Conservation (phyloP, 2,329 filamentous ascomycete species). For the Coniochaeta sp. region DNA sequence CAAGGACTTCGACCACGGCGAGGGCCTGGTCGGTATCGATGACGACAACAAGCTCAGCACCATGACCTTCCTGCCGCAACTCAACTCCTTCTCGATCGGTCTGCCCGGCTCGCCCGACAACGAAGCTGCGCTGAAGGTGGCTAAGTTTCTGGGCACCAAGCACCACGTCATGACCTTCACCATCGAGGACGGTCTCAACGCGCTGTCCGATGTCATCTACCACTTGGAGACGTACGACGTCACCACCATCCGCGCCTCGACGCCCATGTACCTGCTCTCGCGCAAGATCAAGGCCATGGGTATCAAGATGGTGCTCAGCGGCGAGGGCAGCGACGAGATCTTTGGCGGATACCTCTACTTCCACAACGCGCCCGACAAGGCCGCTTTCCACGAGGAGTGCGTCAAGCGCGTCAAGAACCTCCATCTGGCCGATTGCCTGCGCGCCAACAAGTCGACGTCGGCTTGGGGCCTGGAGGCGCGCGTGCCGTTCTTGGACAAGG, state of each 20-base stretch:
- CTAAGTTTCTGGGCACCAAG: slow-evolving; percentile 93
- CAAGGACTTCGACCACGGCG: slow-evolving; percentile 51
- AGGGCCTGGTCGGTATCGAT: slow-evolving; percentile 87
- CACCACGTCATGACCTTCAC: slow-evolving; percentile 99
- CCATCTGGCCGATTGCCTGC: slow-evolving; percentile 90
- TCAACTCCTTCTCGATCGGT: slow-evolving; percentile 98
- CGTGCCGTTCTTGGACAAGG: slow-evolving; percentile 94
- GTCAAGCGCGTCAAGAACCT: slow-evolving; percentile 93
- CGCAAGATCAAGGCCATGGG: slow-evolving; percentile 99
- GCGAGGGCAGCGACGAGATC: slow-evolving; percentile 96
- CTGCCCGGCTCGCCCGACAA: slow-evolving; percentile 89
- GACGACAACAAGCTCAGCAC: slow-evolving; percentile 85
- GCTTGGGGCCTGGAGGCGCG: slow-evolving; percentile 97
- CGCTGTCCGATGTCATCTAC: slow-evolving; percentile 94
- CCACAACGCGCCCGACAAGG: slow-evolving; percentile 84
- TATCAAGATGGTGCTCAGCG: slow-evolving; percentile 98
- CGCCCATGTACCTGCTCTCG: slow-evolving; percentile 95
- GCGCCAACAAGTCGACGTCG: slow-evolving; percentile 98
- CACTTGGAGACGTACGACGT: slow-evolving; percentile 98
- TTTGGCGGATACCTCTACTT: slow-evolving; percentile 99
- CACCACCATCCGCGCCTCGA: slow-evolving; percentile 95
- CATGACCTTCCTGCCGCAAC: slow-evolving; percentile 82
- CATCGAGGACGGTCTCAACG: slow-evolving; percentile 93
- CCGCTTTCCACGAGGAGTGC: slow-evolving; percentile 92
- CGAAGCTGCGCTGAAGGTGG: slow-evolving; percentile 84